phyloP scores from a whole-genome alignment of 106 monocot genomes.

The Platanthera zijinensis region DNA sequence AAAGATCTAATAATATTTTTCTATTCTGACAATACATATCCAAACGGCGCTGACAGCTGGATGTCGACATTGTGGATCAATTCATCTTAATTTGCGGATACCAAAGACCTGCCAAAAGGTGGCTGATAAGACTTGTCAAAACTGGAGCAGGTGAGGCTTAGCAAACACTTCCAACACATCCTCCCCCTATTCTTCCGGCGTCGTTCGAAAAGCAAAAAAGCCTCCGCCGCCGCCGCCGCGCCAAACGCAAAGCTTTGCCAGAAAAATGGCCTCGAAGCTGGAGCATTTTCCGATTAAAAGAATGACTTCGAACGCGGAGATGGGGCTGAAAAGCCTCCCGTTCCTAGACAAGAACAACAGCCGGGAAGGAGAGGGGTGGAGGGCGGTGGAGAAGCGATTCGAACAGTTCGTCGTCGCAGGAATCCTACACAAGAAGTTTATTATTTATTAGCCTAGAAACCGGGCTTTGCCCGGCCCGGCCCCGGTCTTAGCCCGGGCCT shows the following conservation, averaged over 20 bases:
- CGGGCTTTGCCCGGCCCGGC: too few relatives aligned
- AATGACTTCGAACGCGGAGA: constrained; percentile 27
- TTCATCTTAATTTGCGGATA: too few relatives aligned
- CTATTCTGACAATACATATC: too few relatives aligned
- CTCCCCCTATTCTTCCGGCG: background rate
- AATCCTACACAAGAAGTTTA: constrained; percentile 38
- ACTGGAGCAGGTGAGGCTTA: too few relatives aligned
- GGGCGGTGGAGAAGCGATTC: constrained; percentile 58
- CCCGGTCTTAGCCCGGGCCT: too few relatives aligned
- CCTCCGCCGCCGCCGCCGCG: background rate
- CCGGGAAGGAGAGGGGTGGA: constrained; percentile 59
- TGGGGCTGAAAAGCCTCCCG: constrained; percentile 50
- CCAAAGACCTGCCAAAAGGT: too few relatives aligned
- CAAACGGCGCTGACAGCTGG: too few relatives aligned
- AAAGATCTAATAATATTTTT: too few relatives aligned
- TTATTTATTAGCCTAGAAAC: too few relatives aligned
- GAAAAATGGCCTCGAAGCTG: background rate
- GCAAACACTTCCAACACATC: background rate
- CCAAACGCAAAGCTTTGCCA: background rate
- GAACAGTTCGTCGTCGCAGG: constrained; percentile 34
- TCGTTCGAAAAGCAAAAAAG: background rate
- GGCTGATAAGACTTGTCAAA: too few relatives aligned
- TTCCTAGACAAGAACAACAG: constrained; percentile 69
- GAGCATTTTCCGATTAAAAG: constrained; percentile 13
- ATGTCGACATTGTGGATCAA: too few relatives aligned